Conservation (phyloP, 1,284 basidiomycete species). For the Ganoderma sinense region DNA sequence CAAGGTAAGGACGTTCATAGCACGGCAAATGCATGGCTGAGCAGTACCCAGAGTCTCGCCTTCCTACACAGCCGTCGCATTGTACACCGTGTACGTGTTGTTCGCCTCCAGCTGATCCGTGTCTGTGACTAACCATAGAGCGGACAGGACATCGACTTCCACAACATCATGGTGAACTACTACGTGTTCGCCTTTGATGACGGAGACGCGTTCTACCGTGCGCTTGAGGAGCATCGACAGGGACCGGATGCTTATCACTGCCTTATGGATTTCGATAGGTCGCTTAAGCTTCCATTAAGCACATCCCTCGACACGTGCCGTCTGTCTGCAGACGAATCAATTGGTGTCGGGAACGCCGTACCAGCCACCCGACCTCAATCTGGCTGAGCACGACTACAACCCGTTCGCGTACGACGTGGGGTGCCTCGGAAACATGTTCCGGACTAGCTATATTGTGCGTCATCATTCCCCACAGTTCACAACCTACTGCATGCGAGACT, state of each 20-base stretch:
- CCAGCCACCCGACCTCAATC: conserved; percentile 8
- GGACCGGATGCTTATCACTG: conserved; percentile 6
- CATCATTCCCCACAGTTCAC: background rate
- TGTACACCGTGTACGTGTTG: conserved; percentile 11
- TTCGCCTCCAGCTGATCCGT: background rate
- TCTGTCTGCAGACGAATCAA: conserved; percentile 8
- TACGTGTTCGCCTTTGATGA: no score
- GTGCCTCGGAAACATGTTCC: conserved; percentile 20
- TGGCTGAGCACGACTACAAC: conserved; percentile 21
- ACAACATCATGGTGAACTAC: conserved; percentile 5
- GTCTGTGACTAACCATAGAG: no score
- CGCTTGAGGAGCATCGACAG: conserved; percentile 8
- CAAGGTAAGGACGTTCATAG: background rate
- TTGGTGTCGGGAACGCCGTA: background rate
- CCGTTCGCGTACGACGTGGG: conserved; percentile 29
- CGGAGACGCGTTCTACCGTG: no score
- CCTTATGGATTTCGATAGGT: conserved; percentile 25
- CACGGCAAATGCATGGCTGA: background rate
- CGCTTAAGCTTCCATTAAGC: conserved; percentile 8
- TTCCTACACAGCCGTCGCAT: conserved; percentile 14
- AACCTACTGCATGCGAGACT: no score
- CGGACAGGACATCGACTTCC: conserved; percentile 12
- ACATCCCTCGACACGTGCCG: conserved; percentile 15
- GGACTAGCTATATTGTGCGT: conserved; percentile 16
- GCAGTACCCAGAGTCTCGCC: background rate